Evolutionary conservation across 2,329 filamentous ascomycete species (phyloP), one percentile per base, ranked within the genome.

Genomic region (Ceratocystiopsis sp.): DNA sequence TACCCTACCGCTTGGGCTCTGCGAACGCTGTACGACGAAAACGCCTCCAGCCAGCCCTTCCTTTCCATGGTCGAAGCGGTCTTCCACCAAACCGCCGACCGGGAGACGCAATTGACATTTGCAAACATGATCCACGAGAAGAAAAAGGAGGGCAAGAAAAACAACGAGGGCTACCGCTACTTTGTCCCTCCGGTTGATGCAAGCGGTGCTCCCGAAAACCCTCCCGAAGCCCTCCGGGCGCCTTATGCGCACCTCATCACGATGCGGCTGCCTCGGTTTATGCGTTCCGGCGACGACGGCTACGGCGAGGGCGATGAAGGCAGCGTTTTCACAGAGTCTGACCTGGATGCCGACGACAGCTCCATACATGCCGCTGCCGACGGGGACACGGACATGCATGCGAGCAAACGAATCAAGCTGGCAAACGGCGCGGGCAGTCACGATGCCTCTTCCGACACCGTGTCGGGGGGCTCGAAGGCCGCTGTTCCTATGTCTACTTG

Each of bases 1-100:
- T 78, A 73, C 54, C 71, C 73, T 43, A 78, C 74, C 10, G 75
- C 75, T 2, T 78, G 68, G 61, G 73, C 75, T 37, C 61, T 79
- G 46, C 65, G 73, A 42, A 68, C 65, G 14, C 61, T 78, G 46
- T 78, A 75, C 55, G 72, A 78, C 49, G 71, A 78, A 53, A 66
- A 69, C 46, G 62, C 63, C 38, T 55, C 59, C 35, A 64, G 76
- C 49, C 57, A 63, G 15, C 59, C 60, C 34, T 74, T 77, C 51
- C 60, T 78, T 45, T 58, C 62, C 48, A 68, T 78, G 63, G 59
- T 78, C 38, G 69, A 74, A 55, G 66, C 70, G 46, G 63, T 78
- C 21, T 76, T 69, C 55, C 61, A 64, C 49, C 71, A 75, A 52
- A 70, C 65, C 16, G 73, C 73, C n/a, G 67, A 69, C 49, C 53